These are phyloP conservation scores for Podila epicladia DNA, from an alignment of 192 early-diverging fungal genomes.

Conservation along the genomic window DNA sequence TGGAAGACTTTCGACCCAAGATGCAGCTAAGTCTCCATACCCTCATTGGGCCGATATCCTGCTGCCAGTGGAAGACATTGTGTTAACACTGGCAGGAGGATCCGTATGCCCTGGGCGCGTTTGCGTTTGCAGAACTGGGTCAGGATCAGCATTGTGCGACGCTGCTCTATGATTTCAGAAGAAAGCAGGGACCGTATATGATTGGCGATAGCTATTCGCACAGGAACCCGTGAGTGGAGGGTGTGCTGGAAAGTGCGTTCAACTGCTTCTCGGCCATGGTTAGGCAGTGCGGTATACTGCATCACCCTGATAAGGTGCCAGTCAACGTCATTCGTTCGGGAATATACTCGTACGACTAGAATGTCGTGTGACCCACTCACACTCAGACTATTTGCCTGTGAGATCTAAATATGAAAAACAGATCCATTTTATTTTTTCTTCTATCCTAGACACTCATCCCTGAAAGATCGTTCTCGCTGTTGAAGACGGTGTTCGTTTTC, in stretches of 20 bases:
- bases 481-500: no score
- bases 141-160: conserved; percentile 7
- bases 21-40: conserved; percentile 1
- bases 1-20: conserved; percentile 3
- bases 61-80: conserved; percentile 4
- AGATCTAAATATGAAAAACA: no score
- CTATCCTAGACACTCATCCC: no score
- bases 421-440: no score
- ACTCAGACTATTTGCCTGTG: no score
- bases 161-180: conserved; percentile 8
- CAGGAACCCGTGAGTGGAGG: conserved; percentile 11
- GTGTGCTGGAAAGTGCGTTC: conserved; percentile 6
- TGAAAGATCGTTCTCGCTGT: no score
- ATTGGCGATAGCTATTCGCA: conserved; percentile 19
- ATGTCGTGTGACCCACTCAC: no score
- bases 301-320: no score
- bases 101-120: conserved; percentile 9
- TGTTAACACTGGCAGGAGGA: conserved; percentile 19
- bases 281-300: no score
- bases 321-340: no score
- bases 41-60: conserved; percentile 12
- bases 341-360: no score
- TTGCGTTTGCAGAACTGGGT: conserved; percentile 11
- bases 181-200: conserved; percentile 2
- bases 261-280: conserved; percentile 3